A percentile compares a stretch with the other conserved stretches of the same genome.
Conservation (phyloP, 1,284 basidiomycete species). For the Papiliotrema nemorosa region DNA sequence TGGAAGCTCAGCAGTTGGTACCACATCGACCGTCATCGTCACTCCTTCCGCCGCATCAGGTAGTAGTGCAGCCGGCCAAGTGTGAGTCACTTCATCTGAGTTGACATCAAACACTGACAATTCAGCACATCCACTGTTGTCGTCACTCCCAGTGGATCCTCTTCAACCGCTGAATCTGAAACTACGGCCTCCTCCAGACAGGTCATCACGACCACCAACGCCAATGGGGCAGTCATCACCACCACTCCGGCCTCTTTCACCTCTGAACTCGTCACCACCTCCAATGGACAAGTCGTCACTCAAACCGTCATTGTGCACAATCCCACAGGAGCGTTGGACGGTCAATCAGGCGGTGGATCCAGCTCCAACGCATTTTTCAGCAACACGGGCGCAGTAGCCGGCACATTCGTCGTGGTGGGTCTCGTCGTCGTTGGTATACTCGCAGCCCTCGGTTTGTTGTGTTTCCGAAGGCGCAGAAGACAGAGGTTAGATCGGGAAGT, state of each 20-base stretch:
- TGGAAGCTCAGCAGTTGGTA: constrained; percentile 2
- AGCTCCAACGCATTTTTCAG: constrained; percentile 41
- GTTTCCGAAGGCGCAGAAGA: constrained; percentile 45
- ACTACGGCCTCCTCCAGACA: constrained; percentile 31
- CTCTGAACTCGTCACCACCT: constrained; percentile 35
- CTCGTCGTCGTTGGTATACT: constrained; percentile 47
- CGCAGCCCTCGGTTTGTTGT: constrained; percentile 44
- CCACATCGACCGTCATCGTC: constrained; percentile 1
- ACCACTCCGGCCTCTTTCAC: constrained; percentile 39
- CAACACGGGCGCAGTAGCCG: constrained; percentile 50
- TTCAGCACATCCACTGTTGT: constrained; percentile 20
- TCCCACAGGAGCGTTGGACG: constrained; percentile 43
- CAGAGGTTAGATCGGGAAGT: constrained; percentile 50
- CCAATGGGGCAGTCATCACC: constrained; percentile 29
- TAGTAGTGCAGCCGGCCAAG: background rate
- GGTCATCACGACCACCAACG: constrained; percentile 37
- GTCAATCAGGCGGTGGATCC: constrained; percentile 21
- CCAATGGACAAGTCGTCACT: constrained; percentile 44
- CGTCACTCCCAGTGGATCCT: constrained; percentile 12
- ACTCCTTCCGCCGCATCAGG: constrained; percentile 1
- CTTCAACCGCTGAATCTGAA: constrained; percentile 8
- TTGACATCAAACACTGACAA: background rate
- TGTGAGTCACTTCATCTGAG: background rate
- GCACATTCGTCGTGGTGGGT: constrained; percentile 51
- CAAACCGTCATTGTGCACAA: constrained; percentile 46